Evolutionary conservation across 2,329 filamentous ascomycete species (phyloP), one percentile per base, ranked within the genome.

Genomic region (Teratosphaeria zuluensis): DNA sequence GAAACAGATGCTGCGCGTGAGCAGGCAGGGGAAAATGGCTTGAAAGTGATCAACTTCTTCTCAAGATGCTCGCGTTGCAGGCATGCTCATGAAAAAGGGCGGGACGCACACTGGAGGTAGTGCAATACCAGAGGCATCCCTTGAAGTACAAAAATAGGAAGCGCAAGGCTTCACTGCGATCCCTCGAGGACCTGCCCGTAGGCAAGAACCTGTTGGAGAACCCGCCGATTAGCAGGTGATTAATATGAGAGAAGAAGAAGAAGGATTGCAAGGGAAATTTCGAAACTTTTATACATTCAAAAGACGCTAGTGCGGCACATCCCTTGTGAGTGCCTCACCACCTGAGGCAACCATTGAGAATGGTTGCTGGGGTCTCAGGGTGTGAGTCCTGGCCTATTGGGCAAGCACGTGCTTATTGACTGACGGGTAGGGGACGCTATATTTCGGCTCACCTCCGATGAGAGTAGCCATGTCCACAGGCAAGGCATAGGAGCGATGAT

Each of bases 11-110:
- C 9, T 35, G 14, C 6, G 14, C 8, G 33, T 35, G 33, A 35
- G 9, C 14, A 14, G 14, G 33, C 2, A 35, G n/a, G n/a, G n/a
- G n/a, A n/a, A 14, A 48, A 48, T 19, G 11, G 12, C 12, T 46
- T 14, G 16, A 38, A 38, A 1, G 8, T 21, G 16, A 19, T 24
- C 16, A 19, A 48, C 9, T 11, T 48, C 42, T 24, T 48, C 42
- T 48, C 42, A 48, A 48, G 42, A n/a, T 21, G 19, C 42, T 48
- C n/a, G 42, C 16, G 16, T 48, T 48, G 42, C 42, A 21, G 19
- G 6, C n/a, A 48, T 16, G n/a, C 32, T 55, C 48, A 59, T 59
- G 58, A 59, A 59, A 59, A 59, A 33, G 46, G 46, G 12, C 3
- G 48, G 56, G 54, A 48, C 55, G 33, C 53, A 32, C 31, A 38